Evolutionary conservation across 1,284 basidiomycete genomes (phyloP), one percentile per base, ranked within the genome.

Genomic region (Laetiporus sulphureus): DNA sequence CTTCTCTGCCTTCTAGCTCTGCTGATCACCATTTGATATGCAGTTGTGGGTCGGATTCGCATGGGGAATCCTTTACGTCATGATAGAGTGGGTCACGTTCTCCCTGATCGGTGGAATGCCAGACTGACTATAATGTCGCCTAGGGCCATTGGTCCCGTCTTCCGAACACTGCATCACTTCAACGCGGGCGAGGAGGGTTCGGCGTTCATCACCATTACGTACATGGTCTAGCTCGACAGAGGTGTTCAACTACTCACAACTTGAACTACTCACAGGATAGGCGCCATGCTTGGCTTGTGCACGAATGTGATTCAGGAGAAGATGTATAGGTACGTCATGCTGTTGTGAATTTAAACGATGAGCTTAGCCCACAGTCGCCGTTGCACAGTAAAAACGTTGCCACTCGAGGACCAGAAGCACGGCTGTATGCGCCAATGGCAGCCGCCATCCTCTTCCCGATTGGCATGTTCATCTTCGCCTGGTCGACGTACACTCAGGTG

Each of bases 41-140:
- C 51, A 84, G 80, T 47, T 87, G 13, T 91, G 86, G 87, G 64
- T 80, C 36, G 83, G 82, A 1, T 79, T 86, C 45, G 74, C 73
- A 1, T 91, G 87, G 88, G 88, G 88, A 0, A 73, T 91, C 10
- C 60, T 84, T 36, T 91, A 79, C 56, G 76, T 74, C 44, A 63
- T 87, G 45, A 66, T 90, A 22, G 77, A 79, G 71, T 83, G 49
- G 10, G 73, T 63, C 11, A 2, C 30, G 12, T n/a, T 31, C 24
- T 12, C 37, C 8, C 18, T 20, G 18, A 12, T 15, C 10, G n/a
- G 21, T 10, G 21, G 32, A 31, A 19, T 29, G 20, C n/a, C 15
- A 3, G 41, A 16, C 23, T 18, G 24, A 15, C 20, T 36, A 13
- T 12, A 6, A 29, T 19, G n/a, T 21, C 20, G 19, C 27, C 3